Evolutionary conservation across 1,284 basidiomycete species (phyloP), one percentile per base, ranked within the genome.

Genomic region (Leccinum fallax): DNA sequence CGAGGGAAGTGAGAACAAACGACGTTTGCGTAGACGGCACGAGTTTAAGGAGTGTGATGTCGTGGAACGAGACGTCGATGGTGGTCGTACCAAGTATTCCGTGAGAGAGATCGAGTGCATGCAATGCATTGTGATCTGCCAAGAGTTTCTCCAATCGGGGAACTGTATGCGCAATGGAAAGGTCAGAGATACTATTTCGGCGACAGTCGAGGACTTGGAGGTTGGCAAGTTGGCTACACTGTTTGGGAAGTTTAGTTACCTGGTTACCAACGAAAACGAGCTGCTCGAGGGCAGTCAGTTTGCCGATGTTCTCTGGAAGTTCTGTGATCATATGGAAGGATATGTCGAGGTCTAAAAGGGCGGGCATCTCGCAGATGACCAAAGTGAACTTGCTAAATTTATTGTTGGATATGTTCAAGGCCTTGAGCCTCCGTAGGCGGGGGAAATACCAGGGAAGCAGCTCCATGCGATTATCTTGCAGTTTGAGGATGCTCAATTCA

Each of bases 361-460:
- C 85, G 5, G 81, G 79, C 73, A 98, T 86, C 62, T 90, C 81
- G 73, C 87, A 90, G 19, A 99, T 84, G 26, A 93, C 90, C 0
- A 79, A 65, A 0, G 97, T 96, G 62, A 99, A 84, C n/a, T 74
- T 77, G 51, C 87, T 86, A 74, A 98, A 95, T 73, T 95, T 94
- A 81, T 99, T 99, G 79, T 98, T 99, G 55, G 95, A 97, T 65
- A 99, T 92, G 78, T 98, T 97, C 69, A 99, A 84, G 54, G 88
- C 87, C 59, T 86, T 86, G 58, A 98, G 84, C 55, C 83, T 77
- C 43, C 83, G 81, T 67, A 99, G 81, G 19, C 88, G 83, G 3
- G 89, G 84, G 68, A 98, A 96, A 72, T 94, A 93, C 76, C 85
- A 86, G 0, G 97, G 96, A 3, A 99, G 83, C 61, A 85, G 87